Percentiles rank a stretch among this genome's conserved stretches.
Evolutionary conservation across 202 grass and related monocot species (phyloP).

Genomic region (Eragrostis tef): DNA sequence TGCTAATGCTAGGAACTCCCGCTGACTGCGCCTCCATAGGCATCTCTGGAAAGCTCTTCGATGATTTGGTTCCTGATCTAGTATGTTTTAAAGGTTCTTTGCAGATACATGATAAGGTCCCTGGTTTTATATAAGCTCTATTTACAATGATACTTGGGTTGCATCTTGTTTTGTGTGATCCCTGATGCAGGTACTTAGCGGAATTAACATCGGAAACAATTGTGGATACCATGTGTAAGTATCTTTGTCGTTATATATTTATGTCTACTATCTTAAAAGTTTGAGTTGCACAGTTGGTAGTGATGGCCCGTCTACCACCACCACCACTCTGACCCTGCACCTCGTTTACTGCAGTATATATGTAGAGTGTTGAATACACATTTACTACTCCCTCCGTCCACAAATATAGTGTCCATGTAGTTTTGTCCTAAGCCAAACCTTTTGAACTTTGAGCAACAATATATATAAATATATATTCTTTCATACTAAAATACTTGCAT

Average conservation of each 20-base stretch:
- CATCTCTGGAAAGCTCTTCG: conserved; percentile 94
- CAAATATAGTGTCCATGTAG: too few species aligned
- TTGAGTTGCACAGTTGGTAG: too few species aligned
- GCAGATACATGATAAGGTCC: conserved; percentile 8
- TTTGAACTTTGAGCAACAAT: too few species aligned
- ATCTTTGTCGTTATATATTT: conserved; percentile 11
- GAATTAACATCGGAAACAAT: conserved; percentile 91
- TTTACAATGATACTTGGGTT: background rate
- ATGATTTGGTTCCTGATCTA: conserved; percentile 86
- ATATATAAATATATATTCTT: too few species aligned
- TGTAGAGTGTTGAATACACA: too few species aligned
- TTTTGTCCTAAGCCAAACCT: too few species aligned
- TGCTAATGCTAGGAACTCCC: conserved; percentile 70
- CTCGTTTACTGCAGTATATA: too few species aligned
- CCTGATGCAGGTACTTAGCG: conserved; percentile 78
- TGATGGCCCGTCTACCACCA: too few species aligned
- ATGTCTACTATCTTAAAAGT: conserved; percentile 13
- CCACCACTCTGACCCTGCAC: too few species aligned
- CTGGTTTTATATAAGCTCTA: conserved; percentile 28
- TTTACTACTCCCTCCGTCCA: too few species aligned
- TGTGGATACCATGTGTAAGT: conserved; percentile 90
- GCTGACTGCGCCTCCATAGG: conserved; percentile 91
- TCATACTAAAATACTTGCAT: too few species aligned
- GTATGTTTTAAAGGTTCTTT: conserved; percentile 54
- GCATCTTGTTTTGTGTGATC: conserved; percentile 27